phyloP scores from a whole-genome alignment of 139 green algal genomes.

The Chlorokybus atmophyticus region DNA sequence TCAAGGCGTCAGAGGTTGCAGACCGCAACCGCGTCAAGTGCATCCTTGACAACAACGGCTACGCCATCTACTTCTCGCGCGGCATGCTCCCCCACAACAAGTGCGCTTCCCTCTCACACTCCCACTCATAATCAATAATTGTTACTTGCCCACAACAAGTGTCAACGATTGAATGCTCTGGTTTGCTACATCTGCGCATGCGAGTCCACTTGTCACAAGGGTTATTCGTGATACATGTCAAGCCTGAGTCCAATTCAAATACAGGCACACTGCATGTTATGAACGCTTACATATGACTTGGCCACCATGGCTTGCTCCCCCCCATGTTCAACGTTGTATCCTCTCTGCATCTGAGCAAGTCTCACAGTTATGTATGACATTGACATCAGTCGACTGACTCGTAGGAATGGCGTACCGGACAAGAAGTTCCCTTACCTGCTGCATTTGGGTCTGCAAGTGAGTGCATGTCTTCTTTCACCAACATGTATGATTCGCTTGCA shows the following conservation, averaged over 20 bases:
- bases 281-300: too few relatives aligned
- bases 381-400: not conserved
- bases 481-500: too few relatives aligned
- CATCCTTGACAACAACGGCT: constrained; percentile 41
- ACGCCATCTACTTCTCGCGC: constrained; percentile 58
- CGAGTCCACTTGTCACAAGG: too few relatives aligned
- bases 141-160: too few relatives aligned
- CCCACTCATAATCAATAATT: too few relatives aligned
- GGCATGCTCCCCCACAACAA: constrained; percentile 60
- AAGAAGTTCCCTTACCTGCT: constrained; percentile 42
- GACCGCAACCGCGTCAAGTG: constrained; percentile 48
- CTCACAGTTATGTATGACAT: not conserved
- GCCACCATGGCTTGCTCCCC: too few relatives aligned
- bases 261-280: too few relatives aligned
- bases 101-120: constrained; percentile 1
- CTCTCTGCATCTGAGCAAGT: constrained; percentile 8
- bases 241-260: too few relatives aligned
- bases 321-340: constrained; percentile 3
- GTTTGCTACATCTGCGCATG: too few relatives aligned
- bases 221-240: too few relatives aligned
- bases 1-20: constrained; percentile 37
- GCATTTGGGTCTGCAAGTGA: constrained; percentile 38
- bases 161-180: too few relatives aligned
- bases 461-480: not conserved
- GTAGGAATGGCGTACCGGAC: constrained; percentile 17